Conservation (phyloP, 2,329 filamentous ascomycete species). For the Penicillium sclerotigenum region DNA sequence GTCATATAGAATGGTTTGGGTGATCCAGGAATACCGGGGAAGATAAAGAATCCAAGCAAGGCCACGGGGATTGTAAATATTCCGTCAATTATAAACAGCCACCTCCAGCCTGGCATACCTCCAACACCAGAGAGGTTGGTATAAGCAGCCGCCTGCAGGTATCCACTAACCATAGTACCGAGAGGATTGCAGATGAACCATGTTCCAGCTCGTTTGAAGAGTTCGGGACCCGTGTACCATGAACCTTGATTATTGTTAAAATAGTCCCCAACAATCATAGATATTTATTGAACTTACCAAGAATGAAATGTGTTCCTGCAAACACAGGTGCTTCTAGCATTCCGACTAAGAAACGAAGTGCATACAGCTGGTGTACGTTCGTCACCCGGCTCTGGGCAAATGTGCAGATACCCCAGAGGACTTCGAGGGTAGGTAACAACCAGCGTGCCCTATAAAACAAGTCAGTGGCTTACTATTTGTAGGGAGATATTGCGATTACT, state of each 20-base stretch:
- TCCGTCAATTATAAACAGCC: slow-evolving; percentile 59
- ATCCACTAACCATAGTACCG: slow-evolving; percentile 57
- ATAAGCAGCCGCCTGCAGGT: slow-evolving; percentile 55
- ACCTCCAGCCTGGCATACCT: slow-evolving; percentile 53
- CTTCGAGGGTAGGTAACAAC: slow-evolving; percentile 31
- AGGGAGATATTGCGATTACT: background rate
- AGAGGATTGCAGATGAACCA: slow-evolving; percentile 54
- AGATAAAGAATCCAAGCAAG: slow-evolving; percentile 52
- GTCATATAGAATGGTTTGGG: slow-evolving; percentile 42
- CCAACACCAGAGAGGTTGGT: slow-evolving; percentile 50
- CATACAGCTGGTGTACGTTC: slow-evolving; percentile 34
- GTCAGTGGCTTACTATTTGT: background rate
- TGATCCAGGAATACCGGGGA: slow-evolving; percentile 42
- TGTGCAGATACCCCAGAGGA: slow-evolving; percentile 37
- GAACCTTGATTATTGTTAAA: slow-evolving; percentile 20
- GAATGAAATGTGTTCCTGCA: slow-evolving; percentile 34
- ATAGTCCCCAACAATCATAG: too few relatives aligned
- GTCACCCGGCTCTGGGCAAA: slow-evolving; percentile 34
- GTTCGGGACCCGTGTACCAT: slow-evolving; percentile 46
- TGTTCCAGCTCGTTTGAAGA: slow-evolving; percentile 55
- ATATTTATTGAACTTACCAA: slow-evolving; percentile 15
- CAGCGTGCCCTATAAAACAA: slow-evolving; percentile 22
- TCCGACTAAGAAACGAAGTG: slow-evolving; percentile 34
- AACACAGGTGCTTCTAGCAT: slow-evolving; percentile 35
- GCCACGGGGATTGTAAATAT: slow-evolving; percentile 57